Evolutionary conservation across 1,139 yeast species (phyloP).

Genomic region (Hyphopichia buzzinii): DNA sequence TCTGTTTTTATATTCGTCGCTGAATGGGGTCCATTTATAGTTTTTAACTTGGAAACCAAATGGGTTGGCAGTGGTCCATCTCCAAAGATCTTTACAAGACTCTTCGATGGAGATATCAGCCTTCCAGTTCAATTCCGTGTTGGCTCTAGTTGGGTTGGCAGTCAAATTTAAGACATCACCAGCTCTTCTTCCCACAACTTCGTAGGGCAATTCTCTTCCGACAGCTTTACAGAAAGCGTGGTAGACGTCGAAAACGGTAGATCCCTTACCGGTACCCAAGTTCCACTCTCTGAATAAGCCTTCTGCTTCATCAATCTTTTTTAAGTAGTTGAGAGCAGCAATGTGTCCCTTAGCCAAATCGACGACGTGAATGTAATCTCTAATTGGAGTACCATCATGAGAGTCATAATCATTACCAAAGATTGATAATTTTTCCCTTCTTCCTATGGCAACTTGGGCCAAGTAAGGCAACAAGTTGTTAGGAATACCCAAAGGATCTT

Average conservation of each 20-base stretch:
- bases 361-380: conserved; percentile 80
- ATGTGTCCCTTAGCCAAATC: conserved; percentile 82
- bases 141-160: conserved; percentile 69
- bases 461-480: conserved; percentile 73
- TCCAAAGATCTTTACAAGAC: conserved; percentile 76
- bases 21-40: conserved; percentile 34
- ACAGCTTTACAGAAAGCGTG: conserved; percentile 66
- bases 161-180: conserved; percentile 80
- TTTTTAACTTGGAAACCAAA: conserved; percentile 51
- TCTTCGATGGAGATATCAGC: conserved; percentile 56
- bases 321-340: conserved; percentile 64
- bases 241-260: conserved; percentile 73
- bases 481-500: conserved; percentile 77
- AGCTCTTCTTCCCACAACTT: conserved; percentile 63
- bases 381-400: conserved; percentile 77
- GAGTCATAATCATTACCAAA: conserved; percentile 70
- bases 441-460: conserved; percentile 76
- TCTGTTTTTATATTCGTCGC: conserved; percentile 29
- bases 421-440: conserved; percentile 61
- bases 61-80: conserved; percentile 72
- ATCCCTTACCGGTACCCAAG: conserved; percentile 77
- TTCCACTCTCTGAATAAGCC: conserved; percentile 79
- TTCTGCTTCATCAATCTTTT: conserved; percentile 27
- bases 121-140: conserved; percentile 63
- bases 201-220: conserved; percentile 66